Evolutionary conservation across 495 filamentous ascomycete genomes (phyloP).

Genomic region (Opeltia flavorubescens): DNA sequence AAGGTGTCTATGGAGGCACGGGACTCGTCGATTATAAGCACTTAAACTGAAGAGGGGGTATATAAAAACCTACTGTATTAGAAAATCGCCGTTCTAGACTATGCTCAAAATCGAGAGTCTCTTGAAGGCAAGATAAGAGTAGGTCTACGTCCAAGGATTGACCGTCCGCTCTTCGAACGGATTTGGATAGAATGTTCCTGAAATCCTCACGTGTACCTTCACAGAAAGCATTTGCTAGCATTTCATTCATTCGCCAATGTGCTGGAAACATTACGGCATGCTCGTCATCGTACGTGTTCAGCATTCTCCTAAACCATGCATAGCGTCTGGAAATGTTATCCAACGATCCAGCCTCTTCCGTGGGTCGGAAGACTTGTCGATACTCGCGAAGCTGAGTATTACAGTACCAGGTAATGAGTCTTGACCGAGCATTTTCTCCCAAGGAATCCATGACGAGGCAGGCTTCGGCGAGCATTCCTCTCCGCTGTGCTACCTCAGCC

Average conservation of each 20-base stretch:
- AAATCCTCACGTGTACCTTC: conserved; percentile 93
- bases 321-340: conserved; percentile 95
- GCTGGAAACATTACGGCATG: conserved; percentile 79
- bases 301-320: conserved; percentile 89
- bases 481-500: conserved; percentile 59
- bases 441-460: conserved; percentile 92
- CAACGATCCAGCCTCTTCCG: conserved; percentile 90
- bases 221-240: conserved; percentile 83
- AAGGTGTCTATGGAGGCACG: conserved; percentile 88
- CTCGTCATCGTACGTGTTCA: conserved; percentile 93
- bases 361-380: conserved; percentile 84
- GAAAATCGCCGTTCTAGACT: conserved; percentile 73
- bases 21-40: conserved; percentile 24
- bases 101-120: conserved; percentile 96
- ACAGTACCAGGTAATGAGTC: conserved; percentile 91
- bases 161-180: conserved; percentile 64
- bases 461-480: conserved; percentile 63
- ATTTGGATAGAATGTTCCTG: conserved; percentile 77
- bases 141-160: conserved; percentile 83
- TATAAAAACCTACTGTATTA: conserved; percentile 33
- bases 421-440: conserved; percentile 71
- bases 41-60: not conserved
- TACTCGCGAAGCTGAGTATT: conserved; percentile 96
- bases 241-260: conserved; percentile 81
- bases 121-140: conserved; percentile 80